Base-by-base conservation (phyloP, 805 yeast genomes). In the Grigorovia yakushimaensis region DNA sequence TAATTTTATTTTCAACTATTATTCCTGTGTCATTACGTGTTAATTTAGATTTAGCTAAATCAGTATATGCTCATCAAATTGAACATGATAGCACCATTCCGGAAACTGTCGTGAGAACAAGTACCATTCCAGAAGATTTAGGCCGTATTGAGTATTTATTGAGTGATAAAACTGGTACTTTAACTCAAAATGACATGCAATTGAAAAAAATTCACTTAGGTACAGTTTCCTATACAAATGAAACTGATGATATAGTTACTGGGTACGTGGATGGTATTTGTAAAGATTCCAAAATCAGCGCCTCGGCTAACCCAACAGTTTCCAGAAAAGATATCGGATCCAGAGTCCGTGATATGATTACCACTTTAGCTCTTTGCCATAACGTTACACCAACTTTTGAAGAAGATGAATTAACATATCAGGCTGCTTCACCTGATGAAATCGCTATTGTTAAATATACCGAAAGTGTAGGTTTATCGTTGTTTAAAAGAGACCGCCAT, bases 371-470 rank as follows among this genome's bases (percentile, higher is more conserved):
- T 0, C 70, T 91, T n/a, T 93, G 99, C 64, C 99, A 93, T 65
- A 88, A 88, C 55, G 99, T 93, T 24, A 94, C 98, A 0, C 99
- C 99, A 1, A 81, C 95, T 0, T 77, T 81, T 54, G 93, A 83
- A 48, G 86, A 82, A 53, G 88, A 85, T 23, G 80, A 72, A 49
- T 63, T 81, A 15, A 76, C 88, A 2, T 93, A 89, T 62, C 99
- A 93, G 67, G 98, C 98, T 0, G 97, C 98, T 0, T 89, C 97
- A 0, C 99, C 99, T 0, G 99, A 93, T 70, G 99, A 93, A 63
- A 81, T 93, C 55, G 98, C 99, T 24, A 93, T 93, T 52, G 98
- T 93, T 18, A 83, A 83, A 59, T 93, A 88, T 68, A 86, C 96
- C 0, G 94, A 88, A 53, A 63, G 71, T 2, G 91, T 89, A 27